These are phyloP conservation scores for Chaetomium strumarium DNA, from an alignment of 2,329 filamentous ascomycete genomes.

Conservation along the genomic window DNA sequence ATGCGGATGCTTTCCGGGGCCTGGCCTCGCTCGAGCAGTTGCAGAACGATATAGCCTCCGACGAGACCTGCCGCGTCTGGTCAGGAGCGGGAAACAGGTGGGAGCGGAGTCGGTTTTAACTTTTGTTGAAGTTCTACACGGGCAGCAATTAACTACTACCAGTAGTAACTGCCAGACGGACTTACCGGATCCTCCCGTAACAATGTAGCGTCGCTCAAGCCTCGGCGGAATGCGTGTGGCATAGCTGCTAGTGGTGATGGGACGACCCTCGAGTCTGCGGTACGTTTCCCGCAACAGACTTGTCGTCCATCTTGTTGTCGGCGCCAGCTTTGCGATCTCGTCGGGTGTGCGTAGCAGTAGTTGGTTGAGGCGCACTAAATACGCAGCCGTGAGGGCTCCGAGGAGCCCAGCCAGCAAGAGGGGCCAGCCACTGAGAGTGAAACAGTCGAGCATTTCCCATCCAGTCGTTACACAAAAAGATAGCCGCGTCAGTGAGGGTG, in stretches of 20 bases:
- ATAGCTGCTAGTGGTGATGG: constrained; percentile 32
- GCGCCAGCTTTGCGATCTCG: constrained; percentile 29
- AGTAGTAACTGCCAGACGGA: constrained; percentile 9
- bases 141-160: too few species aligned
- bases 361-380: constrained; percentile 31
- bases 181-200: constrained; percentile 42
- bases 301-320: constrained; percentile 33
- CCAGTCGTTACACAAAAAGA: too few species aligned
- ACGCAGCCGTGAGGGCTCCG: not conserved
- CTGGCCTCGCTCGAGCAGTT: constrained; percentile 48
- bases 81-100: not conserved
- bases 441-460: not conserved
- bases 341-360: constrained; percentile 33
- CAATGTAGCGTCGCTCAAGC: constrained; percentile 38
- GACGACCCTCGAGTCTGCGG: constrained; percentile 28
- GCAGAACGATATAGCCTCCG: constrained; percentile 47
- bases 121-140: too few species aligned
- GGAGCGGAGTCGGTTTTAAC: not conserved
- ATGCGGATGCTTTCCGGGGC: constrained; percentile 46
- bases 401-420: not conserved
- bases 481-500: too few species aligned
- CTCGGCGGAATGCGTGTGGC: constrained; percentile 33
- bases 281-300: constrained; percentile 32
- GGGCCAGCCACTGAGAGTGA: not conserved
- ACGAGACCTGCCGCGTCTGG: constrained; percentile 40